A percentile compares a stretch with the other conserved stretches of the same genome.
Evolutionary conservation across 2,329 filamentous ascomycete species (phyloP).

Genomic region (Arthrobotrys pseudoclavata): DNA sequence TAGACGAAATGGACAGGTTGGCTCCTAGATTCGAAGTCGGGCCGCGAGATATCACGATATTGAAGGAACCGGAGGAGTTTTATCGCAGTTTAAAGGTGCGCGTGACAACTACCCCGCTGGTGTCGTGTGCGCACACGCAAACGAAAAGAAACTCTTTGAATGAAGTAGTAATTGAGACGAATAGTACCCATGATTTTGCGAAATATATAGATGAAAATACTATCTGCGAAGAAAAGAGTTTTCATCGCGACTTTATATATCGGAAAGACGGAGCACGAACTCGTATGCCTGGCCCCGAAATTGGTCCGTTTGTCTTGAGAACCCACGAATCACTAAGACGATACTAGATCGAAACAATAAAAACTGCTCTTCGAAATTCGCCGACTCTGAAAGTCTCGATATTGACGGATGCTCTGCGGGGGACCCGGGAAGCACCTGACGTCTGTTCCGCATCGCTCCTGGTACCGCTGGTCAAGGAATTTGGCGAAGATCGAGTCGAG

Average conservation of each 20-base stretch:
- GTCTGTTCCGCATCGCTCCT: slow-evolving; percentile 90
- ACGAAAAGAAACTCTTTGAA: slow-evolving; percentile 27
- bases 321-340: slow-evolving; percentile 5
- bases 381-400: slow-evolving; percentile 85
- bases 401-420: slow-evolving; percentile 89
- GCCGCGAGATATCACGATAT: slow-evolving; percentile 82
- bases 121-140: slow-evolving; percentile 46
- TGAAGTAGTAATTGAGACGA: slow-evolving; percentile 60
- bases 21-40: slow-evolving; percentile 90
- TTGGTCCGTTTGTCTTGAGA: neutral
- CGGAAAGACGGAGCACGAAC: slow-evolving; percentile 89
- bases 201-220: slow-evolving; percentile 78
- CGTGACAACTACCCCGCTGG: slow-evolving; percentile 35
- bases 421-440: slow-evolving; percentile 88
- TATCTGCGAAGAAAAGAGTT: slow-evolving; percentile 80
- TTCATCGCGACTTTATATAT: slow-evolving; percentile 98
- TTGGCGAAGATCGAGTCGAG: slow-evolving; percentile 86
- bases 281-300: slow-evolving; percentile 69
- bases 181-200: slow-evolving; percentile 62
- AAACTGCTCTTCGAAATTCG: slow-evolving; percentile 79
- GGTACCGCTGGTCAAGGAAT: slow-evolving; percentile 84
- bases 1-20: slow-evolving; percentile 84
- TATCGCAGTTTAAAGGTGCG: slow-evolving; percentile 88
- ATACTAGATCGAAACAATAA: slow-evolving; percentile 78
- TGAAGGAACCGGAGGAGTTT: slow-evolving; percentile 87